Evolutionary conservation across 257 asterid species (phyloP).

Genomic region (Solanum dulcamara): DNA sequence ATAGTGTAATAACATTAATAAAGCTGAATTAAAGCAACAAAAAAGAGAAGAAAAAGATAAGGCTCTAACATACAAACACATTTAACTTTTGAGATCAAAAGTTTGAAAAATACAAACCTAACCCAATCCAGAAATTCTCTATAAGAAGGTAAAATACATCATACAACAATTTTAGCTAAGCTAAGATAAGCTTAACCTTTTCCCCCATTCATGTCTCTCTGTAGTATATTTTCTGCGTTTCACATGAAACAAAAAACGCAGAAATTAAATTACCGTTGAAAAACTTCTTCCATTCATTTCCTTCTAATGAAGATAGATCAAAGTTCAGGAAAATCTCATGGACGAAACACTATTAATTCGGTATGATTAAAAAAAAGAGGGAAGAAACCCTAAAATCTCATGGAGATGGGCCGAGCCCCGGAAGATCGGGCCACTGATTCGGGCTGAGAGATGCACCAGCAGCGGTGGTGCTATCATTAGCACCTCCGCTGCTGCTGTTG

Average conservation of each 20-base stretch:
- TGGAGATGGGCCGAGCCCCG: conserved; percentile 24
- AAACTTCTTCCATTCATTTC: not conserved
- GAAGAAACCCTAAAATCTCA: not conserved
- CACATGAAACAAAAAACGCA: not conserved
- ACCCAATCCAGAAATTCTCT: conserved; percentile 18
- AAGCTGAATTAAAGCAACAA: not conserved
- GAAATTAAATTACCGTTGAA: not conserved
- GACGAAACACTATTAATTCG: not conserved
- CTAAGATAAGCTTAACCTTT: not conserved
- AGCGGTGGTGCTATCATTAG: not conserved
- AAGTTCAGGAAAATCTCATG: not conserved
- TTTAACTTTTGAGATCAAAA: conserved; percentile 22
- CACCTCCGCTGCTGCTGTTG: not conserved
- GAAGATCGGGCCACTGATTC: conserved; percentile 26
- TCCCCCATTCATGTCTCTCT: not conserved
- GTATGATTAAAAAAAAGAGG: not conserved
- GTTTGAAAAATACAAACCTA: conserved; percentile 19
- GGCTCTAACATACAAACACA: conserved; percentile 10
- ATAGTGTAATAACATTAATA: conserved; percentile 1
- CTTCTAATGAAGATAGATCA: not conserved
- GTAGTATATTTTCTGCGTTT: not conserved
- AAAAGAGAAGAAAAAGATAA: not conserved
- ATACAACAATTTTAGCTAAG: conserved; percentile 1
- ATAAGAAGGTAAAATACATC: conserved; percentile 20
- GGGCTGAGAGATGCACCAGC: conserved; percentile 27